phyloP scores from a whole-genome alignment of 2,329 filamentous ascomycete genomes.

The Exophiala phaeomuriformis region DNA sequence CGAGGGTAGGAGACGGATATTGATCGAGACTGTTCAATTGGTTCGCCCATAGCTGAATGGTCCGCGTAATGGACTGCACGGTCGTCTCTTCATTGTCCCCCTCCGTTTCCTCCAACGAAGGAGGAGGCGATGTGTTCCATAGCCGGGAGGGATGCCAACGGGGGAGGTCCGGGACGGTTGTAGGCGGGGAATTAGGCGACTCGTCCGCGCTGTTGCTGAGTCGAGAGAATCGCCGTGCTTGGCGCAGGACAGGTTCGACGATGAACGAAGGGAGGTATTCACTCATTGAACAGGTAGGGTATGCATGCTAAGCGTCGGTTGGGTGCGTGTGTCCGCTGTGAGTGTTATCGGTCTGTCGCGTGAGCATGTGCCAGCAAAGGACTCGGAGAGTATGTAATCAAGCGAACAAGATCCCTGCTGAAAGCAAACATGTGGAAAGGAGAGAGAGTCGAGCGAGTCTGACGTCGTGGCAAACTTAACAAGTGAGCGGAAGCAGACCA shows the following conservation, averaged over 20 bases:
- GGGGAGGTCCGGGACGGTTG: constrained; percentile 24
- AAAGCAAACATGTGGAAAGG: constrained; percentile 7
- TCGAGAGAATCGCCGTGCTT: constrained; percentile 37
- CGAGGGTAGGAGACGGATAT: constrained; percentile 26
- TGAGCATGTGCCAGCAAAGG: neutral
- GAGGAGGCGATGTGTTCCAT: constrained; percentile 23
- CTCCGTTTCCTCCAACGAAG: constrained; percentile 16
- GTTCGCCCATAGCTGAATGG: constrained; percentile 26
- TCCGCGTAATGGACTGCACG: constrained; percentile 24
- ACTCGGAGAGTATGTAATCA: neutral
- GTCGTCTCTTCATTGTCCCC: constrained; percentile 23
- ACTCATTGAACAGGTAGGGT: constrained; percentile 34
- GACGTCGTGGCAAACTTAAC: constrained; percentile 1
- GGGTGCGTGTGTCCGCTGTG: neutral
- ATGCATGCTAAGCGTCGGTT: constrained; percentile 6
- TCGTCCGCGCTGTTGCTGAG: constrained; percentile 24
- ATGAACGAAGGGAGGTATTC: constrained; percentile 39
- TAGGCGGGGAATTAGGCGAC: constrained; percentile 25
- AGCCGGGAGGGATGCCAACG: constrained; percentile 26
- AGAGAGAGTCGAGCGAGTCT: constrained; percentile 2
- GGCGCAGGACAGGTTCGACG: constrained; percentile 39
- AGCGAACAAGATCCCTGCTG: constrained; percentile 1
- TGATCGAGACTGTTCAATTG: constrained; percentile 27
- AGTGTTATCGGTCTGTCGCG: neutral
- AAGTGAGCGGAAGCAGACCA: neutral